A percentile compares a stretch with the other conserved stretches of the same genome.
phyloP scores from a whole-genome alignment of 306 rosid genomes.

The Citrullus colocynthis region DNA sequence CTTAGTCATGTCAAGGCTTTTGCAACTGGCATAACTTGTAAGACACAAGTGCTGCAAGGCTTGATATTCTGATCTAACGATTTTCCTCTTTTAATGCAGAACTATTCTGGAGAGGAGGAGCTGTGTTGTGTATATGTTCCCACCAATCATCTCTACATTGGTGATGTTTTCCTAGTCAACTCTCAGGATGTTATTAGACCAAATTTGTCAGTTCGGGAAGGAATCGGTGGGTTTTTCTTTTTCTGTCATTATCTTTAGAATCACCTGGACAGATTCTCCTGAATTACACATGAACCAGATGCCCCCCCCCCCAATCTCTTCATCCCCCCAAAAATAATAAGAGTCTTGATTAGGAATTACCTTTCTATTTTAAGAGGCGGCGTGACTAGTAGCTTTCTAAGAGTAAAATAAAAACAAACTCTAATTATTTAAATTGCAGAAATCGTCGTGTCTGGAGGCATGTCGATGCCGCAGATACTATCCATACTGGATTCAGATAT shows the following conservation, averaged over 20 bases:
- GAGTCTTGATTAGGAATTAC: not conserved
- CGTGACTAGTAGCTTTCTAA: not conserved
- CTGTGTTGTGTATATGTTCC: slow-evolving; percentile 86
- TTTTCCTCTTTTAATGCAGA: slow-evolving; percentile 26
- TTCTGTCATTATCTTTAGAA: not conserved
- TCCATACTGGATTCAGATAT: slow-evolving; percentile 41
- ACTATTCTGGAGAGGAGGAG: slow-evolving; percentile 77
- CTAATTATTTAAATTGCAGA: slow-evolving; percentile 34
- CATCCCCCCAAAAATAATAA: not conserved
- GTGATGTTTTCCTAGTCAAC: slow-evolving; percentile 70
- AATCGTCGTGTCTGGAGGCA: slow-evolving; percentile 89
- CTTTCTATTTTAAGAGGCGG: not conserved
- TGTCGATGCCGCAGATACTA: slow-evolving; percentile 87
- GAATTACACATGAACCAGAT: not conserved
- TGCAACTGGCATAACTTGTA: not conserved
- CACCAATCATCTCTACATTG: slow-evolving; percentile 83
- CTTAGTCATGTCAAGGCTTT: not conserved
- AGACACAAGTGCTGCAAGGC: not conserved
- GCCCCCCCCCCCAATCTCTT: too few species aligned
- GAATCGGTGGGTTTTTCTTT: slow-evolving; percentile 57
- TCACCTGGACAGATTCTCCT: not conserved
- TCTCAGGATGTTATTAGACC: slow-evolving; percentile 73
- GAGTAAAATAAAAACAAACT: not conserved
- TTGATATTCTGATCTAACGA: not conserved
- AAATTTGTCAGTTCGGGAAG: slow-evolving; percentile 82